Conservation (phyloP, 805 yeast species). For the Candida coleopterorum region DNA sequence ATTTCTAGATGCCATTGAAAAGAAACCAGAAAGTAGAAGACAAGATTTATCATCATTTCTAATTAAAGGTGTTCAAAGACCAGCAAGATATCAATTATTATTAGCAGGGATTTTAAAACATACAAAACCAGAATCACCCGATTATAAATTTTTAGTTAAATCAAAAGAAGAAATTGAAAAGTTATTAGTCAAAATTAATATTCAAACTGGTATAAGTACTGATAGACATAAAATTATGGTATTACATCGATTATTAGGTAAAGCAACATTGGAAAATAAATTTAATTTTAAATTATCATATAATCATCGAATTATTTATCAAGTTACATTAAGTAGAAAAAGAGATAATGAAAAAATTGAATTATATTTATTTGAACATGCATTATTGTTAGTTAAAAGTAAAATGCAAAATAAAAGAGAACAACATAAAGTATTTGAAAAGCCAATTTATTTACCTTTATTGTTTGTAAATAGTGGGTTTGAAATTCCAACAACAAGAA, state of each 20-base stretch:
- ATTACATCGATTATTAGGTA: constrained; percentile 48
- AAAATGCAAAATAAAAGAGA: constrained; percentile 87
- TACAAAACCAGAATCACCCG: constrained; percentile 73
- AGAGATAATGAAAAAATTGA: constrained; percentile 79
- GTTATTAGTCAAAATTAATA: constrained; percentile 71
- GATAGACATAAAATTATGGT: constrained; percentile 88
- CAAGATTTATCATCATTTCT: constrained; percentile 89
- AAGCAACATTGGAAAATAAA: constrained; percentile 79
- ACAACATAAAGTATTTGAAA: constrained; percentile 83
- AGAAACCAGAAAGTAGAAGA: constrained; percentile 79
- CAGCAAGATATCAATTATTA: constrained; percentile 88
- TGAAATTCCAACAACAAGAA: constrained; percentile 61
- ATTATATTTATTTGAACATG: constrained; percentile 83
- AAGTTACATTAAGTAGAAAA: constrained; percentile 65
- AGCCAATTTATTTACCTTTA: constrained; percentile 80
- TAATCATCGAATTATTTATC: constrained; percentile 76
- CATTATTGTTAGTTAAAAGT: constrained; percentile 75
- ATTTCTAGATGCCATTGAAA: constrained; percentile 86
- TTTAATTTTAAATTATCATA: constrained; percentile 82
- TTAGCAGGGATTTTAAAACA: constrained; percentile 77
- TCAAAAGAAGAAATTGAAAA: constrained; percentile 74
- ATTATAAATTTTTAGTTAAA: constrained; percentile 59
- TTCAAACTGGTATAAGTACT: constrained; percentile 89
- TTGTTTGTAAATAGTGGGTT: constrained; percentile 71
- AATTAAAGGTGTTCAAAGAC: constrained; percentile 92